These are phyloP conservation scores for Talaromyces funiculosus DNA, from an alignment of 2,329 filamentous ascomycete species.

Conservation along the genomic window DNA sequence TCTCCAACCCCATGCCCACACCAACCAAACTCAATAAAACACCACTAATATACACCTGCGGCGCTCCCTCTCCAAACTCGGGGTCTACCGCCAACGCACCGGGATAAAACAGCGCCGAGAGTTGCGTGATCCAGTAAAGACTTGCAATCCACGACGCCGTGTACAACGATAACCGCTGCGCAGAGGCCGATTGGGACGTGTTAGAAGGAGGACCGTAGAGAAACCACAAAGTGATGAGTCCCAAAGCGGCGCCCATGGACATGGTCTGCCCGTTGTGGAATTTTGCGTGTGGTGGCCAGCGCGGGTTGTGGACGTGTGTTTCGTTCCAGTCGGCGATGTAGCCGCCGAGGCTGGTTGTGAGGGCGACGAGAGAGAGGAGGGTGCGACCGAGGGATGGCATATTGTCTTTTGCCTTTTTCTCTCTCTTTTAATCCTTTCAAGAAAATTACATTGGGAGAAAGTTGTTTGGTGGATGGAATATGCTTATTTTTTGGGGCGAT, in stretches of 20 bases:
- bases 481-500: neutral
- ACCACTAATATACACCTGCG: conserved; percentile 28
- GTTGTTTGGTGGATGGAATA: neutral
- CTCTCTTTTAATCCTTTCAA: too few relatives aligned
- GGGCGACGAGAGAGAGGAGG: conserved; percentile 17
- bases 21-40: conserved; percentile 3
- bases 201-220: conserved; percentile 20
- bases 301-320: conserved; percentile 45
- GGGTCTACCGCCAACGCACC: conserved; percentile 42
- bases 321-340: conserved; percentile 37
- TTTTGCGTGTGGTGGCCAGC: conserved; percentile 47
- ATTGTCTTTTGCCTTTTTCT: neutral
- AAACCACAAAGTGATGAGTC: conserved; percentile 36
- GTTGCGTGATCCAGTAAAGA: conserved; percentile 42
- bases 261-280: conserved; percentile 53
- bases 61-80: conserved; percentile 38
- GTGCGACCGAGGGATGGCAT: conserved; percentile 4
- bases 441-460: neutral
- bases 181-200: neutral
- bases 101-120: conserved; percentile 45
- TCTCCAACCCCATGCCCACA: conserved; percentile 7
- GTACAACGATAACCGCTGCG: conserved; percentile 16
- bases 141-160: conserved; percentile 35
- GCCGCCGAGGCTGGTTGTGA: conserved; percentile 17
- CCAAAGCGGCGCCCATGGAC: conserved; percentile 40